A percentile compares a stretch with the other conserved stretches of the same genome.
Evolutionary conservation across 768 basidiomycete genomes (phyloP).

Genomic region (Rhodotorula sphaerocarpa): DNA sequence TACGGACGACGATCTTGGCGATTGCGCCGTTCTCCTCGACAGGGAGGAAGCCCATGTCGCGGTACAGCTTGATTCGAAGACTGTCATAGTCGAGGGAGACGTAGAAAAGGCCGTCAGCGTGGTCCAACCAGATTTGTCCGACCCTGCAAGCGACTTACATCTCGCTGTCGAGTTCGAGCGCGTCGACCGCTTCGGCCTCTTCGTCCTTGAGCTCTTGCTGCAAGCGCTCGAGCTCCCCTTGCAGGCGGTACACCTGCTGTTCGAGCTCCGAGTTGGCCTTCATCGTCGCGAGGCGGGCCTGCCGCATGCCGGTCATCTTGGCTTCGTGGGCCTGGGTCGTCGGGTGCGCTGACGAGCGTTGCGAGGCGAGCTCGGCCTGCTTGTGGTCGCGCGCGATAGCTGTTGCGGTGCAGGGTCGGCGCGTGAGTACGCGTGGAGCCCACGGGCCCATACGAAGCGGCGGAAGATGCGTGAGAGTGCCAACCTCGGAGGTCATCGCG

Average conservation of each 20-base stretch:
- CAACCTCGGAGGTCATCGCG: slow-evolving; percentile 29
- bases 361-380: slow-evolving; percentile 3
- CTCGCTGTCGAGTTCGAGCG: slow-evolving; percentile 19
- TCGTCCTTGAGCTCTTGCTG: slow-evolving; percentile 31
- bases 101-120: too few species aligned
- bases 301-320: slow-evolving; percentile 9
- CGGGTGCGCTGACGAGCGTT: slow-evolving; percentile 19
- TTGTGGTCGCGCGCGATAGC: slow-evolving; percentile 28
- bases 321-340: slow-evolving; percentile 23
- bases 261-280: slow-evolving; percentile 34
- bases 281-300: slow-evolving; percentile 7
- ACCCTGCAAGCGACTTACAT: slow-evolving; percentile 22
- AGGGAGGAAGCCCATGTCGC: slow-evolving; percentile 33
- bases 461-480: neutral
- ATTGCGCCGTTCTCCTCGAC: slow-evolving; percentile 25
- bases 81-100: neutral
- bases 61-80: slow-evolving; percentile 28
- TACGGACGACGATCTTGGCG: slow-evolving; percentile 32
- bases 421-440: neutral
- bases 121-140: neutral
- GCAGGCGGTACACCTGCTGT: slow-evolving; percentile 14
- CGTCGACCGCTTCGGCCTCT: slow-evolving; percentile 29
- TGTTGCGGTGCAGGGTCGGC: neutral
- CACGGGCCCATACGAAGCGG: rapidly evolving
- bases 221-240: slow-evolving; percentile 28